Percentiles rank a stretch among this genome's conserved stretches.
phyloP scores from a whole-genome alignment of 352 stramenopile species.

The Blastocystis sp. region DNA sequence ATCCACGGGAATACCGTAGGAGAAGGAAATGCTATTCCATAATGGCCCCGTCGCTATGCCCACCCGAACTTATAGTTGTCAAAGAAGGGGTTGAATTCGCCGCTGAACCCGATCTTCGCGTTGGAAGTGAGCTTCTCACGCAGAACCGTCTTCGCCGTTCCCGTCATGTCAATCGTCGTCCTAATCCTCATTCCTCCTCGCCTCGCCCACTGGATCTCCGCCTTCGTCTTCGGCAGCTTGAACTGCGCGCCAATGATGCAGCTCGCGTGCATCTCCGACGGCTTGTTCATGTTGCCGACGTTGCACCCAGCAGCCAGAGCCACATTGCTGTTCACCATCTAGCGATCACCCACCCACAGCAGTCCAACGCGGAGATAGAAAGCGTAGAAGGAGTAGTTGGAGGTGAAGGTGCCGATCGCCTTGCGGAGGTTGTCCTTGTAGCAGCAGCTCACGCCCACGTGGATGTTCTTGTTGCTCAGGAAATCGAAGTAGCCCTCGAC shows the following conservation, averaged over 20 bases:
- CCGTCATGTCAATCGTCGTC: slow-evolving; percentile 43
- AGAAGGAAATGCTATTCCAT: slow-evolving; percentile 42
- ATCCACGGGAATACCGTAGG: slow-evolving; percentile 47
- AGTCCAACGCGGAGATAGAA: slow-evolving; percentile 41
- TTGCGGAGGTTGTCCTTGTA: slow-evolving; percentile 53
- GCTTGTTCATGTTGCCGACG: slow-evolving; percentile 7
- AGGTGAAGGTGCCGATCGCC: slow-evolving; percentile 37
- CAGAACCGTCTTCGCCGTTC: slow-evolving; percentile 51
- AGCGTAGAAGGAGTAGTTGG: slow-evolving; percentile 27
- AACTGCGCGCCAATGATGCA: slow-evolving; percentile 2
- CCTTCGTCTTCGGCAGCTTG: slow-evolving; percentile 47
- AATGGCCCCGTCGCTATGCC: neutral
- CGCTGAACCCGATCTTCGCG: slow-evolving; percentile 22
- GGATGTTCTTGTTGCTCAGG: slow-evolving; percentile 59
- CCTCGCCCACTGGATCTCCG: slow-evolving; percentile 13
- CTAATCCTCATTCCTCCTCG: neutral
- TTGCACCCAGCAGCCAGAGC: slow-evolving; percentile 28
- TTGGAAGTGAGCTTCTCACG: slow-evolving; percentile 45
- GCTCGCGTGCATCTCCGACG: neutral
- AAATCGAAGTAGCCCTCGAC: slow-evolving; percentile 48
- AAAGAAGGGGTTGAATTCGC: slow-evolving; percentile 58
- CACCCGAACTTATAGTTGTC: slow-evolving; percentile 59
- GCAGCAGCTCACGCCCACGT: slow-evolving; percentile 3
- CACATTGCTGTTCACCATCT: slow-evolving; percentile 62
- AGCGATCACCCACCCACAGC: neutral